phyloP scores from a whole-genome alignment of 2,329 filamentous ascomycete genomes.

The Phialocephala sp. region DNA sequence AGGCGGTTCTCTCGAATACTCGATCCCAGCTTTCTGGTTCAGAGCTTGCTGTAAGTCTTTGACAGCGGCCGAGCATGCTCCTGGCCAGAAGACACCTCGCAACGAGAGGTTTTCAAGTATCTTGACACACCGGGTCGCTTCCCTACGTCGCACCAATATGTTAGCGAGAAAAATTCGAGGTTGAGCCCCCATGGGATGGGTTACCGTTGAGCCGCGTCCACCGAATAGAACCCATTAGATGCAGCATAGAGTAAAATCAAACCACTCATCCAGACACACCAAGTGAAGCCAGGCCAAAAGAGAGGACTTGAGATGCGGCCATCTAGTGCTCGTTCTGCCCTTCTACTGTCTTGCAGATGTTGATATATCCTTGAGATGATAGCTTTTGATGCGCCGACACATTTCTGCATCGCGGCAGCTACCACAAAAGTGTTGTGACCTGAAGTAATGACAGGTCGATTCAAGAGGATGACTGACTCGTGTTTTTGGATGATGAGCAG shows the following conservation, averaged over 20 bases:
- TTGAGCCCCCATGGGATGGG: neutral
- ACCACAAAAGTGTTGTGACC: constrained; percentile 48
- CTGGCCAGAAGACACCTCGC: constrained; percentile 46
- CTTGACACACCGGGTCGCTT: constrained; percentile 31
- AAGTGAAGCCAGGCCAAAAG: constrained; percentile 54
- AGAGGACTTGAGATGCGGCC: constrained; percentile 37
- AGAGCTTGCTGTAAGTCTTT: constrained; percentile 39
- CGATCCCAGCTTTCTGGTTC: neutral
- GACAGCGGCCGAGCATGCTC: constrained; percentile 47
- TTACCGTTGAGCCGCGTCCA: constrained; percentile 23
- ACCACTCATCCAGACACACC: constrained; percentile 53
- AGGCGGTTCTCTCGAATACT: neutral
- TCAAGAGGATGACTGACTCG: constrained; percentile 53
- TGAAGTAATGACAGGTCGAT: constrained; percentile 50
- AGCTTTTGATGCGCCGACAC: constrained; percentile 51
- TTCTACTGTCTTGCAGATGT: constrained; percentile 20
- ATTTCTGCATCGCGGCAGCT: constrained; percentile 51
- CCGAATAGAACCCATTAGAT: constrained; percentile 44
- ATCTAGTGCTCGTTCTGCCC: constrained; percentile 9
- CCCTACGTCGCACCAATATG: constrained; percentile 32
- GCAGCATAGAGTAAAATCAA: constrained; percentile 49
- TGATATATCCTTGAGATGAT: constrained; percentile 47
- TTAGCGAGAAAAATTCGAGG: neutral
- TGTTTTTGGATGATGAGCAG: constrained; percentile 49
- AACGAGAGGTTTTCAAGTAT: constrained; percentile 44